Conservation (phyloP, 2,329 filamentous ascomycete species). For the Cytospora piceae region DNA sequence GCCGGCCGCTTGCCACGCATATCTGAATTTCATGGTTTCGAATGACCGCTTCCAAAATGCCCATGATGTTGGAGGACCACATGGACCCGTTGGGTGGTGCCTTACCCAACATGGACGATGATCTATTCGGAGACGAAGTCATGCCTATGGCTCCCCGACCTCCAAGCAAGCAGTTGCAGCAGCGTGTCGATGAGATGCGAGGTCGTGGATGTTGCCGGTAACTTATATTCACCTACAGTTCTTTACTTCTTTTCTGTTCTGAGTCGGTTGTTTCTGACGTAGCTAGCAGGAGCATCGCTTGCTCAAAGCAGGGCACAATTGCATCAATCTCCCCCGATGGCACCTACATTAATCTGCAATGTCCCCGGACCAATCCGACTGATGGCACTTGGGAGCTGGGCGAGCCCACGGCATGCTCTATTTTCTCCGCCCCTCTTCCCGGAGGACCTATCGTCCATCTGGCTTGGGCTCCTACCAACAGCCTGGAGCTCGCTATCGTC, state of each 20-base stretch:
- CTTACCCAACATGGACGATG: slow-evolving; percentile 71
- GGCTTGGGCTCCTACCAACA: slow-evolving; percentile 74
- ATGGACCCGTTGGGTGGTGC: slow-evolving; percentile 58
- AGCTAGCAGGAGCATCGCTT: slow-evolving; percentile 70
- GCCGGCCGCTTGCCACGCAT: slow-evolving; percentile 1
- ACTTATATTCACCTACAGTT: slow-evolving; percentile 37
- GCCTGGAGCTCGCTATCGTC: slow-evolving; percentile 80
- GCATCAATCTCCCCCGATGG: slow-evolving; percentile 79
- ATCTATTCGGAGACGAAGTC: slow-evolving; percentile 48
- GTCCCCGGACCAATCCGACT: slow-evolving; percentile 69
- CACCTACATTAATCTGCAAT: slow-evolving; percentile 70
- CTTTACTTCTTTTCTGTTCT: slow-evolving; percentile 12
- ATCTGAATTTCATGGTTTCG: background rate
- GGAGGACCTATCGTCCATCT: slow-evolving; percentile 76
- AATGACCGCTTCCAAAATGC: slow-evolving; percentile 46
- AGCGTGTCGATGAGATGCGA: slow-evolving; percentile 77
- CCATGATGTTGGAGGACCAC: slow-evolving; percentile 58
- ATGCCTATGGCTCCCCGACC: slow-evolving; percentile 49
- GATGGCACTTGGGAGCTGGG: slow-evolving; percentile 78
- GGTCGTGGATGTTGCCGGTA: slow-evolving; percentile 81
- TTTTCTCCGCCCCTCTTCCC: slow-evolving; percentile 63
- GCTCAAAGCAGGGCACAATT: slow-evolving; percentile 87
- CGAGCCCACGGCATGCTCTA: slow-evolving; percentile 67
- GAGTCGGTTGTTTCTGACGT: slow-evolving; percentile 27
- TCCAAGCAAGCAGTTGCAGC: slow-evolving; percentile 68